phyloP scores from a whole-genome alignment of 2,329 filamentous ascomycete species.

The Aquanectria penicillioides region DNA sequence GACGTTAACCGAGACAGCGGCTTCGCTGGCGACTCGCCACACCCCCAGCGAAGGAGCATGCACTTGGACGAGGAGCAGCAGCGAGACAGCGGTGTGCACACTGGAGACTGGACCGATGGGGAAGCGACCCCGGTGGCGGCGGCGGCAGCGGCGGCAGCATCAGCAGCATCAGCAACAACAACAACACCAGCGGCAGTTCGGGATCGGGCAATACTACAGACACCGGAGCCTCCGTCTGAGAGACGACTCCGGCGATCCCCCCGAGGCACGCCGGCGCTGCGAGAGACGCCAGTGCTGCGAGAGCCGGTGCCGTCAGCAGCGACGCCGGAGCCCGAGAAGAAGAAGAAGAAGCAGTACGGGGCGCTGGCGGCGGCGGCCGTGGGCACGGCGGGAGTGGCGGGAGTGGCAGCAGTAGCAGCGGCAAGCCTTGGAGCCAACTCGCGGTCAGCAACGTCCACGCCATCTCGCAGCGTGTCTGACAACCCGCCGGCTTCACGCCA shows the following conservation, averaged over 20 bases:
- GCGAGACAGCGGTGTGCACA: slow-evolving; percentile 67
- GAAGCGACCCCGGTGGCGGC: too few species aligned
- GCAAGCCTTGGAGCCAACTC: too few species aligned
- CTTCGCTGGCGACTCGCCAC: slow-evolving; percentile 51
- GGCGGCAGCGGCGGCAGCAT: too few species aligned
- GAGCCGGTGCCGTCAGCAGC: slow-evolving; percentile 49
- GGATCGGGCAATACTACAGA: slow-evolving; percentile 36
- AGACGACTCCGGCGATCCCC: slow-evolving; percentile 46
- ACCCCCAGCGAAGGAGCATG: slow-evolving; percentile 49
- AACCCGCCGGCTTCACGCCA: slow-evolving; percentile 32
- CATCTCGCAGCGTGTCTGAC: slow-evolving; percentile 52
- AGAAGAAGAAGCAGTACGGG: slow-evolving; percentile 44
- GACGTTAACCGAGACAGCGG: slow-evolving; percentile 50
- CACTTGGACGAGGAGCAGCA: slow-evolving; percentile 47
- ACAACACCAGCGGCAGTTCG: neutral
- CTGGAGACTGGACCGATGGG: slow-evolving; percentile 57
- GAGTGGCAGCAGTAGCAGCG: slow-evolving; percentile 15
- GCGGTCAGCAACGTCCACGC: slow-evolving; percentile 31
- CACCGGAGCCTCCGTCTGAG: slow-evolving; percentile 42
- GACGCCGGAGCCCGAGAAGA: slow-evolving; percentile 59
- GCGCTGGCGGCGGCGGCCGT: slow-evolving; percentile 34
- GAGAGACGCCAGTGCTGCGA: slow-evolving; percentile 54
- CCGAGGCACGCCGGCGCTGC: slow-evolving; percentile 49
- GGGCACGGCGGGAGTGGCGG: slow-evolving; percentile 21
- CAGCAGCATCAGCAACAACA: neutral